These are phyloP conservation scores for Ascochyta koolunga DNA, from an alignment of 2,329 filamentous ascomycete genomes.

Conservation along the genomic window DNA sequence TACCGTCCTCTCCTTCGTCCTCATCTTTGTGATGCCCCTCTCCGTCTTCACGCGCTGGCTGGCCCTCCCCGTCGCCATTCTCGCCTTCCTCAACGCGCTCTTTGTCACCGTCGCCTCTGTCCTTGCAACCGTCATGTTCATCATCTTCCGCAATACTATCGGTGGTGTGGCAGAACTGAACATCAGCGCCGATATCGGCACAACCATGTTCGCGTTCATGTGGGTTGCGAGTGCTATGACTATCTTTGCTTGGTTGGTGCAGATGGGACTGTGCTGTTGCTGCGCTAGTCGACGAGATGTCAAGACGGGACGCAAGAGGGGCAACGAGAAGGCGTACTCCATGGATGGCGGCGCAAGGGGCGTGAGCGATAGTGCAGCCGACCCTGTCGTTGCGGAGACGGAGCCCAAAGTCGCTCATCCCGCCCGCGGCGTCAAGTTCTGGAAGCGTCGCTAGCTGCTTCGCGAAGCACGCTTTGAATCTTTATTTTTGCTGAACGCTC, in stretches of 20 bases:
- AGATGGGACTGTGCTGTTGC: slow-evolving; percentile 80
- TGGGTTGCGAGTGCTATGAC: slow-evolving; percentile 77
- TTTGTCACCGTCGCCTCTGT: slow-evolving; percentile 72
- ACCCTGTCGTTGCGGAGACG: neutral
- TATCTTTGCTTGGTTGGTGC: slow-evolving; percentile 71
- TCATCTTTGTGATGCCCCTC: slow-evolving; percentile 68
- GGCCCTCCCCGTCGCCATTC: slow-evolving; percentile 70
- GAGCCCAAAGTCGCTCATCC: slow-evolving; percentile 8
- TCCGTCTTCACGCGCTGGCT: slow-evolving; percentile 60
- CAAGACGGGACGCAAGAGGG: slow-evolving; percentile 54
- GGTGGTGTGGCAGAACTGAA: slow-evolving; percentile 74
- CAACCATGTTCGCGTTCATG: slow-evolving; percentile 83
- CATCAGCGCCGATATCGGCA: slow-evolving; percentile 72
- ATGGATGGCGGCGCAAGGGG: slow-evolving; percentile 17
- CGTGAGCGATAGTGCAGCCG: slow-evolving; percentile 3
- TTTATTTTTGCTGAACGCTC: neutral
- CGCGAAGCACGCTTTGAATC: neutral
- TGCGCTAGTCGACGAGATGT: slow-evolving; percentile 65
- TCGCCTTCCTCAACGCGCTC: slow-evolving; percentile 71
- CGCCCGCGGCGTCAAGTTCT: slow-evolving; percentile 17
- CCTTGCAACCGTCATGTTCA: slow-evolving; percentile 82
- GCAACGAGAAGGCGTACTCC: slow-evolving; percentile 46
- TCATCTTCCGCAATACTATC: slow-evolving; percentile 80
- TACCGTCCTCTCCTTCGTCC: slow-evolving; percentile 71
- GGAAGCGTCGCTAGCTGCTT: slow-evolving; percentile 15